Percentiles rank a stretch among this genome's conserved stretches.
Conservation (phyloP, 768 basidiomycete species). For the Cystobasidium ongulense region DNA sequence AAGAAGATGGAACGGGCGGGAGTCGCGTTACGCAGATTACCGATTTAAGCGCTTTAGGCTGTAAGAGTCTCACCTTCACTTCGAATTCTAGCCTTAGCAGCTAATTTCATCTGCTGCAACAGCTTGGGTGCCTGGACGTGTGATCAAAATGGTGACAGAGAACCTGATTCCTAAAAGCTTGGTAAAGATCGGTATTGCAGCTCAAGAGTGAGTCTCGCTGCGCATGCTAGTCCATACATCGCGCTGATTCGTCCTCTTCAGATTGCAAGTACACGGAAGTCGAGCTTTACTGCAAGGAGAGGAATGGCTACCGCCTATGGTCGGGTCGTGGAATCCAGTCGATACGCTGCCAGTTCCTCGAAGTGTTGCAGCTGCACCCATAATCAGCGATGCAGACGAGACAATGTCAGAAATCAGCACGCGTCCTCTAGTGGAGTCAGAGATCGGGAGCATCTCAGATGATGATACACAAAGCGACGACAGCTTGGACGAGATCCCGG, state of each 20-base stretch:
- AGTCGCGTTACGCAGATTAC: slow-evolving; percentile 38
- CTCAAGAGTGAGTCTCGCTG: slow-evolving; percentile 7
- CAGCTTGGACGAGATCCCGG: neutral
- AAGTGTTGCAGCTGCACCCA: neutral
- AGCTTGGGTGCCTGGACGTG: slow-evolving; percentile 36
- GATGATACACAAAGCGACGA: neutral
- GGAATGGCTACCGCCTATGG: slow-evolving; percentile 36
- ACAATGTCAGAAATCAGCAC: neutral
- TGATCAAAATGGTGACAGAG: slow-evolving; percentile 36
- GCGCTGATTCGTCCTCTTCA: neutral
- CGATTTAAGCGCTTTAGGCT: slow-evolving; percentile 37
- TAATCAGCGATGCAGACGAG: neutral
- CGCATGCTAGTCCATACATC: neutral
- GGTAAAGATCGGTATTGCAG: slow-evolving; percentile 36
- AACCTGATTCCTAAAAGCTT: slow-evolving; percentile 39
- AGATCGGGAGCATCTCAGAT: neutral
- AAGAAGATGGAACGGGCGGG: slow-evolving; percentile 35
- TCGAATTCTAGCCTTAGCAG: neutral
- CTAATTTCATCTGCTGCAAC: neutral
- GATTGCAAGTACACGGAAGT: neutral
- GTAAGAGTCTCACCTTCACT: slow-evolving; percentile 16
- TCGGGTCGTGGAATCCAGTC: slow-evolving; percentile 16
- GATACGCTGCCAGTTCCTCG: neutral
- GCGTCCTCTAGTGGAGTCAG: neutral
- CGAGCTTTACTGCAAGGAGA: slow-evolving; percentile 11